phyloP scores from a whole-genome alignment of 306 rosid species.

The Prunus dulcis region DNA sequence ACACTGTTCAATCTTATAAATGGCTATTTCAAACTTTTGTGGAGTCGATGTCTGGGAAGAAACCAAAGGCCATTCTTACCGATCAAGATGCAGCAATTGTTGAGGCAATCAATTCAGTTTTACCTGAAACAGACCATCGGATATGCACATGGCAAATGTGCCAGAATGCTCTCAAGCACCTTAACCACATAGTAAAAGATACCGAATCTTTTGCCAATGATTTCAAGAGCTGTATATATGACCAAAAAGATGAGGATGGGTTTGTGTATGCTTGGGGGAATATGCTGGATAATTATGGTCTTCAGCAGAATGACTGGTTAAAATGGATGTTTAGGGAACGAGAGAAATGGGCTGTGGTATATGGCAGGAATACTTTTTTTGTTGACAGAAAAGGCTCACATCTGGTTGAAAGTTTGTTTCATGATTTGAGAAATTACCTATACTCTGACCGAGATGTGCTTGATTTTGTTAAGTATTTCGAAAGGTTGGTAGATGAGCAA shows the following conservation, averaged over 20 bases:
- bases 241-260: conserved; percentile 48
- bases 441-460: conserved; percentile 42
- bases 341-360: conserved; percentile 61
- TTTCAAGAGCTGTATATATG: conserved; percentile 51
- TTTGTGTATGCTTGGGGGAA: conserved; percentile 51
- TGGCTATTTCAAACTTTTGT: conserved; percentile 52
- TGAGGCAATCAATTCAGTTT: conserved; percentile 48
- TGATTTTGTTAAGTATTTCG: conserved; percentile 52
- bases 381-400: conserved; percentile 49
- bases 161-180: conserved; percentile 53
- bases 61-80: conserved; percentile 54
- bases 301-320: conserved; percentile 61
- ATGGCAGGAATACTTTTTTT: conserved; percentile 49
- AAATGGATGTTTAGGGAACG: conserved; percentile 67
- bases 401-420: conserved; percentile 51
- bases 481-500: conserved; percentile 47
- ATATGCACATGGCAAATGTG: conserved; percentile 61
- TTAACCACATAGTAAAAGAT: conserved; percentile 43
- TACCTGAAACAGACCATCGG: conserved; percentile 43
- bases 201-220: conserved; percentile 44
- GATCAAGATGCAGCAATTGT: conserved; percentile 59
- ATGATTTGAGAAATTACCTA: conserved; percentile 33
- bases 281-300: conserved; percentile 50
- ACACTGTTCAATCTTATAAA: conserved; percentile 47
- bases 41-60: conserved; percentile 52